A percentile compares a stretch with the other conserved stretches of the same genome.
Evolutionary conservation across 2,329 filamentous ascomycete genomes (phyloP).

Genomic region (Microsporum ferrugineum): DNA sequence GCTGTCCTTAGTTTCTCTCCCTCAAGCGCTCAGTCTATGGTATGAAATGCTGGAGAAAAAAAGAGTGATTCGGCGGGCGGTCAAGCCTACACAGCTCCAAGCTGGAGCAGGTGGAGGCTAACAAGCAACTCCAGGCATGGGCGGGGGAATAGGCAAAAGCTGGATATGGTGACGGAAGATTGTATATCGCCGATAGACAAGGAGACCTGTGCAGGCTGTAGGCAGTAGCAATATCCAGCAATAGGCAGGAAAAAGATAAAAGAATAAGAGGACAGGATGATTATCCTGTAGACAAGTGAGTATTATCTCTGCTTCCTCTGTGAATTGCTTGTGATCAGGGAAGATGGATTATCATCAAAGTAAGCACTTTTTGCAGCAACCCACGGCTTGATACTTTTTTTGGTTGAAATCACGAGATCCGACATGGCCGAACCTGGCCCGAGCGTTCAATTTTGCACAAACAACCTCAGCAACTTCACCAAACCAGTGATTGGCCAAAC

Average conservation of each 20-base stretch:
- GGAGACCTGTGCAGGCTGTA: background rate
- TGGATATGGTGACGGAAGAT: background rate
- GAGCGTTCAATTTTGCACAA: constrained; percentile 14
- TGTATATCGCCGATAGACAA: background rate
- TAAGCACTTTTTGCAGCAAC: background rate
- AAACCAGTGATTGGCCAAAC: constrained; percentile 9
- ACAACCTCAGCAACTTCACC: constrained; percentile 4
- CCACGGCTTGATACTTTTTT: constrained; percentile 4
- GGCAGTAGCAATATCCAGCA: constrained; percentile 2
- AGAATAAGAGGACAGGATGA: background rate
- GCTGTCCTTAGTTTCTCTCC: background rate
- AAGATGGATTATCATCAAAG: background rate
- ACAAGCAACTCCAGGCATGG: constrained; percentile 19
- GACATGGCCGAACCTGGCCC: constrained; percentile 13
- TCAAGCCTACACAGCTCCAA: constrained; percentile 20
- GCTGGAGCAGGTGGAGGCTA: constrained; percentile 18
- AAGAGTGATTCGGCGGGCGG: constrained; percentile 19
- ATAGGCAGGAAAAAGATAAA: background rate
- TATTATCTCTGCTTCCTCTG: background rate
- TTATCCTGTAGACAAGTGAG: background rate
- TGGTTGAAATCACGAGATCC: constrained; percentile 12
- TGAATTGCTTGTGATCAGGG: background rate
- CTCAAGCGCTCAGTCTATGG: background rate
- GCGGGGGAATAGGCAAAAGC: background rate
- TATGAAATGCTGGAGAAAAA: constrained; percentile 17